These are phyloP conservation scores for Wickerhamomyces silvicola DNA, from an alignment of 805 yeast genomes.

Conservation along the genomic window DNA sequence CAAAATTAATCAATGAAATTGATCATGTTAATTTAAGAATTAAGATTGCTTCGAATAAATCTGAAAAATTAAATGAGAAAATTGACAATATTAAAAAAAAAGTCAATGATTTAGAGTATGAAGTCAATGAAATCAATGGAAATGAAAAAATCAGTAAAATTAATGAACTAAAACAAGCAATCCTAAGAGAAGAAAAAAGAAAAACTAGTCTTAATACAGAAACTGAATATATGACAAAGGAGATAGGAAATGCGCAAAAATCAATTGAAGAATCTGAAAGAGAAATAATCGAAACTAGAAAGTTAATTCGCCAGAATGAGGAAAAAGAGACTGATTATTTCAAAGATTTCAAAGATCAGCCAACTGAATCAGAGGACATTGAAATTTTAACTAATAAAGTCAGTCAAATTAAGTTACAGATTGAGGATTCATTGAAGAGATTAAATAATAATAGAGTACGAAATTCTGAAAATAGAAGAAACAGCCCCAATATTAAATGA, in stretches of 20 bases:
- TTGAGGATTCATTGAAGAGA: conserved; percentile 16
- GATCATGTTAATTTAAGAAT: conserved; percentile 31
- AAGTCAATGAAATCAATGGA: conserved; percentile 23
- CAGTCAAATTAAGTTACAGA: conserved; percentile 8
- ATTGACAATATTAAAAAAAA: conserved; percentile 20
- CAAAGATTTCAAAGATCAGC: conserved; percentile 11
- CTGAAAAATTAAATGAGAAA: conserved; percentile 21
- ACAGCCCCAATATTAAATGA: conserved; percentile 12
- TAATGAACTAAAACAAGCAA: conserved; percentile 39
- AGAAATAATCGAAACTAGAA: conserved; percentile 22
- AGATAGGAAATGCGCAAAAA: conserved; percentile 45
- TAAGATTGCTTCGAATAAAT: conserved; percentile 24
- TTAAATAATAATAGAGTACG: conserved; percentile 14
- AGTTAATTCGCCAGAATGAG: conserved; percentile 8
- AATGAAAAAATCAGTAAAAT: conserved; percentile 23
- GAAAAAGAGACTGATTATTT: conserved; percentile 13
- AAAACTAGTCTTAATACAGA: conserved; percentile 49
- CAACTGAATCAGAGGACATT: conserved; percentile 10
- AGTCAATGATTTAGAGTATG: conserved; percentile 23
- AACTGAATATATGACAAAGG: conserved; percentile 54
- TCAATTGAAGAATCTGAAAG: conserved; percentile 40
- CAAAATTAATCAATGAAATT: conserved; percentile 40
- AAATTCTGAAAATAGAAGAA: conserved; percentile 13
- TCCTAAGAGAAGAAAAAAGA: conserved; percentile 37
- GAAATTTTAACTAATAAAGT: conserved; percentile 8